Evolutionary conservation across 257 asterid genomes (phyloP).

Genomic region (Parsonsia alboflavescens): DNA sequence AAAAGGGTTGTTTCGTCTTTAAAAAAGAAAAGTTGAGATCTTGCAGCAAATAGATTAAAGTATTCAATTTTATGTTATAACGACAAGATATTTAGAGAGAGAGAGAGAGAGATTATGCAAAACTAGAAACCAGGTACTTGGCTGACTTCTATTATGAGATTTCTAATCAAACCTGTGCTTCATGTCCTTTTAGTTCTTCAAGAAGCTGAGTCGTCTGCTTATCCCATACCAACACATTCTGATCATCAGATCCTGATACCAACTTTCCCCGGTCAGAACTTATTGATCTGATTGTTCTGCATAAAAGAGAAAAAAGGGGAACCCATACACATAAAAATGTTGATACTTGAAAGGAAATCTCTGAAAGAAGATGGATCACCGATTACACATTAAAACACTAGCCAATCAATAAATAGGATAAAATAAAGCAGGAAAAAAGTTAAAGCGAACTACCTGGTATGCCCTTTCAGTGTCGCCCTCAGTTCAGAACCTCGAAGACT

Average conservation of each 20-base stretch:
- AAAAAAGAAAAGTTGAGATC: not conserved
- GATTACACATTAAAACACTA: slow-evolving; percentile 6
- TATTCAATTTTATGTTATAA: not conserved
- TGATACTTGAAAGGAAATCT: not conserved
- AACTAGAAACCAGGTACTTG: not conserved
- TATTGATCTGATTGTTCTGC: slow-evolving; percentile 85
- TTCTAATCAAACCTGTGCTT: slow-evolving; percentile 58
- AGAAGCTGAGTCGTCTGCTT: slow-evolving; percentile 87
- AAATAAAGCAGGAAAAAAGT: not conserved
- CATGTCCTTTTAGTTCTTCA: slow-evolving; percentile 93
- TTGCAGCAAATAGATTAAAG: not conserved
- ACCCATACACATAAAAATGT: not conserved
- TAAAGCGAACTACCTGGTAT: slow-evolving; percentile 52
- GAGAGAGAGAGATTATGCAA: not conserved
- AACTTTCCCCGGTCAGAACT: slow-evolving; percentile 94
- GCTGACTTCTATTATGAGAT: slow-evolving; percentile 5
- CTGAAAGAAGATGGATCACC: not conserved
- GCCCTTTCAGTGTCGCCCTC: slow-evolving; percentile 86
- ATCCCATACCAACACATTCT: slow-evolving; percentile 94
- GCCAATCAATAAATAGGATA: not conserved
- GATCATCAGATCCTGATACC: slow-evolving; percentile 98
- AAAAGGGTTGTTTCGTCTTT: not conserved
- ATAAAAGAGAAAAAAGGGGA: slow-evolving; percentile 20
- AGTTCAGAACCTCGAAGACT: slow-evolving; percentile 94
- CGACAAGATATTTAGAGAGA: not conserved